phyloP scores from a whole-genome alignment of 257 asterid species.

The Hygrophila difformis region DNA sequence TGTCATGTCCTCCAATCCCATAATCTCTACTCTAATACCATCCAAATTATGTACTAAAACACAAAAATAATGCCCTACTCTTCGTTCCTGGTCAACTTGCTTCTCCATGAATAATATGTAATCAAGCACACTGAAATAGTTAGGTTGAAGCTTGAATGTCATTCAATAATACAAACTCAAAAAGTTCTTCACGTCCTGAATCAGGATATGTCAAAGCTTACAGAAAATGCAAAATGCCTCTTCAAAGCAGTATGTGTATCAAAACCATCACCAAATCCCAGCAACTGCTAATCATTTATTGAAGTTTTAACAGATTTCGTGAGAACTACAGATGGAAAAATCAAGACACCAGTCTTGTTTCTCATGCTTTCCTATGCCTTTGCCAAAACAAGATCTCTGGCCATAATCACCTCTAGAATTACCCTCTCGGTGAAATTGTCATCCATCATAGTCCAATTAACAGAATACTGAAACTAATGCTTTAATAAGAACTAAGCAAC shows the following conservation, averaged over 20 bases:
- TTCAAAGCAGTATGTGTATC: background rate
- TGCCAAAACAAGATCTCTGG: background rate
- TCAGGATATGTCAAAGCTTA: background rate
- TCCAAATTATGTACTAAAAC: too few relatives aligned
- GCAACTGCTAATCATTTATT: background rate
- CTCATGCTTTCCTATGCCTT: background rate
- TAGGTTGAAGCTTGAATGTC: background rate
- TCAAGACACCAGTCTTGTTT: background rate
- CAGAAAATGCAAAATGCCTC: background rate
- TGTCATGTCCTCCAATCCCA: too few relatives aligned
- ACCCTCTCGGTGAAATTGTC: background rate
- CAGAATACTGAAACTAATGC: too few relatives aligned
- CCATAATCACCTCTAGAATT: background rate
- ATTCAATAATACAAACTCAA: background rate
- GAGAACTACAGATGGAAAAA: background rate
- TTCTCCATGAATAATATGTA: background rate
- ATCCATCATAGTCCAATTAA: background rate
- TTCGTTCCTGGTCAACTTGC: too few relatives aligned
- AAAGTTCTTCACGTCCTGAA: conserved; percentile 1
- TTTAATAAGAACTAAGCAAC: too few relatives aligned
- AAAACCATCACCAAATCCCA: background rate
- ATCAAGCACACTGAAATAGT: background rate
- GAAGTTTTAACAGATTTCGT: background rate
- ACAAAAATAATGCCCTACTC: too few relatives aligned
- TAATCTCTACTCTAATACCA: too few relatives aligned